Evolutionary conservation across 2,329 filamentous ascomycete species (phyloP).

Genomic region (Fusarium xyrophilum): DNA sequence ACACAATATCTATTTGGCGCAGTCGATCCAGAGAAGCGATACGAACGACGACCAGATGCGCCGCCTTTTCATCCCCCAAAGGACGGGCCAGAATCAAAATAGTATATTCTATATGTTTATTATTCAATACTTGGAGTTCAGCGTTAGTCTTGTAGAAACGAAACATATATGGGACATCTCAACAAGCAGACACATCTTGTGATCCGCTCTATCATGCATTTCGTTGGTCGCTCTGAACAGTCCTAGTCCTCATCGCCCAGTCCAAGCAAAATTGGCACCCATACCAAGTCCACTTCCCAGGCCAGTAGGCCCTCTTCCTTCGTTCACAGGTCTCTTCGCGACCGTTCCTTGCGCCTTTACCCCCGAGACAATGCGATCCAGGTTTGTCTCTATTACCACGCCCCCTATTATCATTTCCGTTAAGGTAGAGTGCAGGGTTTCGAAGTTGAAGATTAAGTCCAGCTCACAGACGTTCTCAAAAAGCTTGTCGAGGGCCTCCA

Average conservation of each 20-base stretch:
- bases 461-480: constrained; percentile 99
- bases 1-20: constrained; percentile 50
- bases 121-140: constrained; percentile 40
- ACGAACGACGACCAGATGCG: constrained; percentile 51
- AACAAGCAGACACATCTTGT: constrained; percentile 27
- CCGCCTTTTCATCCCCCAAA: constrained; percentile 43
- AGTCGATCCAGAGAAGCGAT: constrained; percentile 52
- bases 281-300: constrained; percentile 61
- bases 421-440: constrained; percentile 89
- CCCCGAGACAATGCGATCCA: constrained; percentile 86
- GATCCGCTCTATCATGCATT: constrained; percentile 22
- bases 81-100: constrained; percentile 41
- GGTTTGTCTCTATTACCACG: constrained; percentile 89
- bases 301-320: constrained; percentile 57
- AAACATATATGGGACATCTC: constrained; percentile 39
- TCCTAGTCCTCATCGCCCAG: constrained; percentile 45
- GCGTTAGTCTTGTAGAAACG: constrained; percentile 38
- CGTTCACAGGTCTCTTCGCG: constrained; percentile 79
- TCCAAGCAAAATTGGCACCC: constrained; percentile 66
- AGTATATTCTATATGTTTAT: constrained; percentile 38
- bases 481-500: constrained; percentile 90
- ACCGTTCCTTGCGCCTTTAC: constrained; percentile 80
- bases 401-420: constrained; percentile 96
- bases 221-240: constrained; percentile 3
- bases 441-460: constrained; percentile 98